Base-by-base conservation (phyloP, 805 yeast species). In the Candida maris region DNA sequence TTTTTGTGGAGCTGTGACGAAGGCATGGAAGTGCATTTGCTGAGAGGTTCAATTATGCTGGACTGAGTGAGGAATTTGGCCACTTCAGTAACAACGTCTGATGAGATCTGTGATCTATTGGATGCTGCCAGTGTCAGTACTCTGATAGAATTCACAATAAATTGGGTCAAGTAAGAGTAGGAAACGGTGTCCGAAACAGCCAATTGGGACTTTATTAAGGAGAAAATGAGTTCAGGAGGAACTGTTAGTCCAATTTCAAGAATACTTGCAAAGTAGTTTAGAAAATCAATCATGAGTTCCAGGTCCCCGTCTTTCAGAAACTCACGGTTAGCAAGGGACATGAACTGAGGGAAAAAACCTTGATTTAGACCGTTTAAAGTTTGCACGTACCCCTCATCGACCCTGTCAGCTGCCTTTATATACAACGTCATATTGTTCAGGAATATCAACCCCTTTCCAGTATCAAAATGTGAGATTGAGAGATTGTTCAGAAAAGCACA, bases 361-460 rank as follows among this genome's bases (percentile, higher is more conserved):
- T 14, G 28, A 19, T 27, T 26, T 19, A 35, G 19, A 4, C 14
- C 13, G 4, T 42, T 32, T 7, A 49, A 25, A 13, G 49, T 41
- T 7, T 37, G 33, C 4, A 34, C 28, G 18, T 24, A 46, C 8
- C 19, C 10, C 10, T 48, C 44, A 3, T 49, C 40, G 9, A 68
- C 52, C 49, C 61, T 57, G 4, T 52, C 54, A 4, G 39, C 34
- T 7, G 49, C 40, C 19, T 44, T 40, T 39, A 48, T 41, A 19
- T 54, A 57, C 26, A 52, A 81, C 27, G 75, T 56, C 35, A 82
- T 56, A 52, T 89, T 89, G 60, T 85, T 87, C 55, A 87, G 68
- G 6, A 85, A 79, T 10, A 77, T 69, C 32, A 85, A 61, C 5
- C 78, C 68, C 46, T 83, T 77, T 19, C 75, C 66, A 19, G 71